phyloP scores from a whole-genome alignment of 495 filamentous ascomycete species.

The Trichoderma virens region DNA sequence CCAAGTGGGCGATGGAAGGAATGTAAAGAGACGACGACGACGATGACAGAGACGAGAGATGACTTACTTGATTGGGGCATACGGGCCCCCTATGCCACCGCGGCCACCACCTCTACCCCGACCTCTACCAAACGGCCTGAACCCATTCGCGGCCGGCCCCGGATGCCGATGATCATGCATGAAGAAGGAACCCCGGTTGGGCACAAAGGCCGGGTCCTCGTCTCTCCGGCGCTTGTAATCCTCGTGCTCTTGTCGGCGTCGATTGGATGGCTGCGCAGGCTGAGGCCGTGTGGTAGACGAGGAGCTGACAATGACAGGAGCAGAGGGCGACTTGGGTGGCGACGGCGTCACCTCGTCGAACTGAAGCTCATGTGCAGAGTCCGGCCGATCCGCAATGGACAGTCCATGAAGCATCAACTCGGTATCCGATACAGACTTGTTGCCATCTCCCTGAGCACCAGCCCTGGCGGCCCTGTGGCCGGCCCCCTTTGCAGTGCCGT shows the following conservation, averaged over 20 bases:
- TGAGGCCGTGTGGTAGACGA: slow-evolving; percentile 29
- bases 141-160: slow-evolving; percentile 66
- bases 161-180: slow-evolving; percentile 87
- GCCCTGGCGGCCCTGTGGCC: slow-evolving; percentile 31
- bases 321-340: slow-evolving; percentile 24
- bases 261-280: slow-evolving; percentile 51
- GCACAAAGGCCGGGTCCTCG: slow-evolving; percentile 88
- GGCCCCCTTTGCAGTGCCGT: slow-evolving; percentile 33
- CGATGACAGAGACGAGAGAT: neutral
- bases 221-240: slow-evolving; percentile 82
- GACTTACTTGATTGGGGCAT: slow-evolving; percentile 51
- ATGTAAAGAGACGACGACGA: slow-evolving; percentile 9
- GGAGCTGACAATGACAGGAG: slow-evolving; percentile 41
- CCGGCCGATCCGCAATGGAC: slow-evolving; percentile 51
- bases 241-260: slow-evolving; percentile 77
- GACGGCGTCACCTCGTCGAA: slow-evolving; percentile 52
- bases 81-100: slow-evolving; percentile 42
- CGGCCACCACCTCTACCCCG: slow-evolving; percentile 46
- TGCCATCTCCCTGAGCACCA: slow-evolving; percentile 19
- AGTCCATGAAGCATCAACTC: slow-evolving; percentile 85
- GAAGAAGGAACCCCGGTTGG: slow-evolving; percentile 92
- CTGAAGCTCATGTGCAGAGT: slow-evolving; percentile 49
- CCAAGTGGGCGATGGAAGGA: neutral
- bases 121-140: slow-evolving; percentile 57
- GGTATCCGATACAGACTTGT: slow-evolving; percentile 54